Evolutionary conservation across 2,329 filamentous ascomycete genomes (phyloP), one percentile per base, ranked within the genome.

Genomic region (Aspergillus latus): DNA sequence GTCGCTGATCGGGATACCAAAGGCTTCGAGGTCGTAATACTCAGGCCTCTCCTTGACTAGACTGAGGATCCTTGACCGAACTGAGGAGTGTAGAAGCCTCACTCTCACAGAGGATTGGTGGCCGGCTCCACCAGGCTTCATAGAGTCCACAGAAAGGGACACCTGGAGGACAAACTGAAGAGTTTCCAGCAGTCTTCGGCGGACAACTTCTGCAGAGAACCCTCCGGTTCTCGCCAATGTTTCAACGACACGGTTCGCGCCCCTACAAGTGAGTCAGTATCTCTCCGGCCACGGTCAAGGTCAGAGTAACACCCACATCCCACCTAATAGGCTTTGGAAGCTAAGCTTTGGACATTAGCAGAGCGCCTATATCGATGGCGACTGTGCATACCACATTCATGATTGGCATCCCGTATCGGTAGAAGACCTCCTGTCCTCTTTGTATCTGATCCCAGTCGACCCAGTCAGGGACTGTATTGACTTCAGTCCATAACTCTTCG

Each of bases 371-470:
- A 13, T n/a, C 9, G n/a, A n/a, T 5, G 11, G 7, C 5, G 21
- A 21, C 16, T 16, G 4, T 26, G 66, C 70, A 61, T 37, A 72
- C 70, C 26, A 64, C 84, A 6, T 85, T 88, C 16, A 91, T 72
- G 21, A 82, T 82, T 0, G 87, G 83, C 0, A 84, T 85, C 15
- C 84, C 88, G 70, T 92, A 92, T 36, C 89, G 83, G 70, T 90
- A 92, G 66, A 92, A 90, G 0, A 91, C 83, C 62, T 88, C 83
- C 68, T 93, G 89, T 0, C 89, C 89, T 65, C 89, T 79, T 58
- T 81, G 78, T 54, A 93, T 87, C 67, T 91, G 88, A 1, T 82
- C 81, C 88, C 88, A 92, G 68, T 92, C 84, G 2, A 92, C 89
- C 88, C 88, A 92, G 0, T 82, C 77, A 0, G 89, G 89, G 3